Evolutionary conservation across 2,329 filamentous ascomycete species (phyloP).

Genomic region (Aspergillus novofumigatus): DNA sequence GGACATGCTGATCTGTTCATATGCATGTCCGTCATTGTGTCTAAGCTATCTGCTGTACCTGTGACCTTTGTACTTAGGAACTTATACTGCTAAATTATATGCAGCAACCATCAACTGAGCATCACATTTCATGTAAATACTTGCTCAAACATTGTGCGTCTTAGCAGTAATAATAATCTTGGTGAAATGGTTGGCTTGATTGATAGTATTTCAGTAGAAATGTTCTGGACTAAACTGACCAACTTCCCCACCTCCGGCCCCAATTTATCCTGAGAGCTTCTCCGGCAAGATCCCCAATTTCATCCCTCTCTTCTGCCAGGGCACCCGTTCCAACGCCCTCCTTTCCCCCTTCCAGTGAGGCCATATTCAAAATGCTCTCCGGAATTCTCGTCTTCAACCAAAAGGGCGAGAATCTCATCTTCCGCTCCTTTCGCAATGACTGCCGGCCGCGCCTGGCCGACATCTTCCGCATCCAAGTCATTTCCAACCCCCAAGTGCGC

Average conservation of each 20-base stretch:
- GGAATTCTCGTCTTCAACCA: slow-evolving; percentile 98
- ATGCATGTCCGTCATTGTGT: not conserved
- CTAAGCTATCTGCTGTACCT: not conserved
- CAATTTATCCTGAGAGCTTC: slow-evolving; percentile 1
- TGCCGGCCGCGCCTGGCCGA: slow-evolving; percentile 96
- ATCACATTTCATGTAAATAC: not conserved
- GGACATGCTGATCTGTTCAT: not conserved
- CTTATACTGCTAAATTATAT: not conserved
- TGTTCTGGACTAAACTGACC: not conserved
- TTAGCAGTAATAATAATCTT: too few species aligned
- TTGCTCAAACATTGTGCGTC: too few species aligned
- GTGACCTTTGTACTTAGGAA: too few species aligned
- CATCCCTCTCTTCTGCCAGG: slow-evolving; percentile 3
- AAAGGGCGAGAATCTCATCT: slow-evolving; percentile 99
- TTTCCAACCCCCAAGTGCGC: slow-evolving; percentile 94
- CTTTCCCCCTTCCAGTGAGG: slow-evolving; percentile 11
- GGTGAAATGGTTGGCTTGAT: too few species aligned
- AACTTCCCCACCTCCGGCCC: not conserved
- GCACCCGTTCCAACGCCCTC: slow-evolving; percentile 5
- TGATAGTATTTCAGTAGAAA: too few species aligned
- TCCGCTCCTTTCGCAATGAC: slow-evolving; percentile 97
- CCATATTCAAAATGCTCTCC: slow-evolving; percentile 67
- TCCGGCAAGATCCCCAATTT: not conserved
- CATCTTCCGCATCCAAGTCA: slow-evolving; percentile 99
- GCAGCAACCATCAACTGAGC: not conserved